phyloP scores from a whole-genome alignment of 768 basidiomycete genomes.

The Lactarius indigo region DNA sequence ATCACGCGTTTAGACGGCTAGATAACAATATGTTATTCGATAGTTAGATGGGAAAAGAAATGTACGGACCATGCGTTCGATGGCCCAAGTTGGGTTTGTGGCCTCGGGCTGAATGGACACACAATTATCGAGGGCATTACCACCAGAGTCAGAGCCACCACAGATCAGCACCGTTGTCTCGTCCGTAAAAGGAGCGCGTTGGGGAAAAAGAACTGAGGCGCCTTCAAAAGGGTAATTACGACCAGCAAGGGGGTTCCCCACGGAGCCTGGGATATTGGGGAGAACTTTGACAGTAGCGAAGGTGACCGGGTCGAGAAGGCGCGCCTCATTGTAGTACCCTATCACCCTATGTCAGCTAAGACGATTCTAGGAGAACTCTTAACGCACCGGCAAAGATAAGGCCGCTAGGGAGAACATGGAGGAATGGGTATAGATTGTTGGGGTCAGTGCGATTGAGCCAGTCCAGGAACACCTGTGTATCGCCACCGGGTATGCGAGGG shows the following conservation, averaged over 20 bases:
- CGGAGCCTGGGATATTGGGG: conserved; percentile 73
- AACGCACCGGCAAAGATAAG: conserved; percentile 64
- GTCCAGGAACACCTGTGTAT: conserved; percentile 57
- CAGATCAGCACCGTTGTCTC: conserved; percentile 68
- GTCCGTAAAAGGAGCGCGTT: conserved; percentile 68
- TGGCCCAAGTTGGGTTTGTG: conserved; percentile 55
- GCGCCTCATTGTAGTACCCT: conserved; percentile 82
- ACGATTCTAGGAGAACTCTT: background rate
- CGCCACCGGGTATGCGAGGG: conserved; percentile 61
- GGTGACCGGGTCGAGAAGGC: conserved; percentile 62
- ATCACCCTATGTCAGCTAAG: background rate
- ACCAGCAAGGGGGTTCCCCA: conserved; percentile 66
- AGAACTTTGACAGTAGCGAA: conserved; percentile 57
- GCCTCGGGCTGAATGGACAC: conserved; percentile 65
- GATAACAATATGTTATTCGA: background rate
- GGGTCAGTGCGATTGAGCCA: conserved; percentile 73
- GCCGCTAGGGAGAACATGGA: conserved; percentile 65
- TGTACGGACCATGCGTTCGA: conserved; percentile 72
- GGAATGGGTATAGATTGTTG: conserved; percentile 77
- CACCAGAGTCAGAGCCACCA: conserved; percentile 61
- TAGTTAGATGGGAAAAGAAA: background rate
- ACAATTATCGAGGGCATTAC: conserved; percentile 63
- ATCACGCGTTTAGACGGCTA: conserved; percentile 73
- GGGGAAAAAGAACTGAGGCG: conserved; percentile 64
- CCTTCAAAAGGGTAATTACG: conserved; percentile 79